Conservation (phyloP, 352 stramenopile genomes). For the Phytophthora fragariaefolia region DNA sequence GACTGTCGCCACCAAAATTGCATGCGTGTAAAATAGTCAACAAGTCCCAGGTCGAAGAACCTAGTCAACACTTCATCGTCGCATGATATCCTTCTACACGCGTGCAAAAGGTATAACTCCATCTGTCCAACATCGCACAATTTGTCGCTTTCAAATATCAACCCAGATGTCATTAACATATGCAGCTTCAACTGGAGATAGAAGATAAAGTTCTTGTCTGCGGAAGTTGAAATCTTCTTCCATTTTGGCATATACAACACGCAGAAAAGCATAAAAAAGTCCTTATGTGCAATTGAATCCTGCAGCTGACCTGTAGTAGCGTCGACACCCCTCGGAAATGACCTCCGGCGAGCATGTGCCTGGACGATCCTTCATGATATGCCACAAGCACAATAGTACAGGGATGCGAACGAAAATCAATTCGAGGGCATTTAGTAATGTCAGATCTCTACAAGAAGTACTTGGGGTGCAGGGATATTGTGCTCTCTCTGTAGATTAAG, state of each 20-base stretch:
- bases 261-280: background rate
- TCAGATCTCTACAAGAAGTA: slow-evolving; percentile 10
- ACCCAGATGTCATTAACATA: background rate
- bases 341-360: background rate
- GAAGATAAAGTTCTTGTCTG: background rate
- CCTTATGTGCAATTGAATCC: background rate
- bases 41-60: background rate
- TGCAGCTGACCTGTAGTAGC: background rate
- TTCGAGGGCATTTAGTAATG: slow-evolving; percentile 6
- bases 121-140: background rate
- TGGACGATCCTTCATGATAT: slow-evolving; percentile 17
- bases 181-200: background rate
- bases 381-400: slow-evolving; percentile 15
- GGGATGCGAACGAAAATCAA: background rate
- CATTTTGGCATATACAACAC: background rate
- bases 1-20: slow-evolving; percentile 6
- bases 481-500: background rate
- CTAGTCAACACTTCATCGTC: background rate
- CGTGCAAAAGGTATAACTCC: background rate
- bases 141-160: background rate
- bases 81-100: background rate
- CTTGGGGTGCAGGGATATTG: slow-evolving; percentile 2
- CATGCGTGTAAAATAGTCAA: slow-evolving; percentile 1
- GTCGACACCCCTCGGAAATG: slow-evolving; percentile 5
- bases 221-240: background rate